Percentiles rank a stretch among this genome's conserved stretches.
Evolutionary conservation across 2,329 filamentous ascomycete species (phyloP).

Genomic region (Decorospora gaudefroyi): DNA sequence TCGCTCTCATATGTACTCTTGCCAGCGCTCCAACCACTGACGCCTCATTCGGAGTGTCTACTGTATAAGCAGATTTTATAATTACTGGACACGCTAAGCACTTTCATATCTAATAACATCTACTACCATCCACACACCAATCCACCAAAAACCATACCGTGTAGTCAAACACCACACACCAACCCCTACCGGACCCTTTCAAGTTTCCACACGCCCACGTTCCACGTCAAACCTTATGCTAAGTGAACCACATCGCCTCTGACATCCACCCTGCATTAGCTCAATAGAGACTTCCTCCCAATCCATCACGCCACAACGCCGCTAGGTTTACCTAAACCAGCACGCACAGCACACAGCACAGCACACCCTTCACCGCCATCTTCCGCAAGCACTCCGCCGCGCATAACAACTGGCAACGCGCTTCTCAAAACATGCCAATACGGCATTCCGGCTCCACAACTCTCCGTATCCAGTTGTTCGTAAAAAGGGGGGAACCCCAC

Average conservation of each 20-base stretch:
- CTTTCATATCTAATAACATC: too few relatives aligned
- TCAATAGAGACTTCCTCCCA: conserved; percentile 3
- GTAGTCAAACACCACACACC: too few relatives aligned
- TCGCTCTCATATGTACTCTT: conserved; percentile 7
- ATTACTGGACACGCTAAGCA: too few relatives aligned
- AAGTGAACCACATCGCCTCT: conserved; percentile 3
- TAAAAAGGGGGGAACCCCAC: too few relatives aligned
- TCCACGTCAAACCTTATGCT: conserved; percentile 10
- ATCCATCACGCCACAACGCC: conserved; percentile 19
- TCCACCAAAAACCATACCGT: too few relatives aligned
- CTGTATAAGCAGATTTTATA: conserved; percentile 8
- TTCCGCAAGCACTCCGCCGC: conserved; percentile 2
- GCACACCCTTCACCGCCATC: conserved; percentile 14
- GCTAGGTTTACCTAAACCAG: conserved; percentile 11
- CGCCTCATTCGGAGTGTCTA: conserved; percentile 5
- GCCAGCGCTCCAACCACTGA: conserved; percentile 4
- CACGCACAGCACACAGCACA: conserved; percentile 6
- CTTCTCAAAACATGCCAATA: conserved; percentile 3
- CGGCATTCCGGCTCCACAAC: conserved; percentile 2
- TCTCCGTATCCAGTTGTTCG: conserved; percentile 9
- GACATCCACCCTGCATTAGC: conserved; percentile 15
- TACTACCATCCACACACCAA: too few relatives aligned
- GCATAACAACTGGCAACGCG: conserved; percentile 2
- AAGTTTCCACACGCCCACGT: too few relatives aligned
- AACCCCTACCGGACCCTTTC: too few relatives aligned